Evolutionary conservation across 2,329 filamentous ascomycete species (phyloP), one percentile per base, ranked within the genome.

Genomic region (Pseudocercospora fijiensis): DNA sequence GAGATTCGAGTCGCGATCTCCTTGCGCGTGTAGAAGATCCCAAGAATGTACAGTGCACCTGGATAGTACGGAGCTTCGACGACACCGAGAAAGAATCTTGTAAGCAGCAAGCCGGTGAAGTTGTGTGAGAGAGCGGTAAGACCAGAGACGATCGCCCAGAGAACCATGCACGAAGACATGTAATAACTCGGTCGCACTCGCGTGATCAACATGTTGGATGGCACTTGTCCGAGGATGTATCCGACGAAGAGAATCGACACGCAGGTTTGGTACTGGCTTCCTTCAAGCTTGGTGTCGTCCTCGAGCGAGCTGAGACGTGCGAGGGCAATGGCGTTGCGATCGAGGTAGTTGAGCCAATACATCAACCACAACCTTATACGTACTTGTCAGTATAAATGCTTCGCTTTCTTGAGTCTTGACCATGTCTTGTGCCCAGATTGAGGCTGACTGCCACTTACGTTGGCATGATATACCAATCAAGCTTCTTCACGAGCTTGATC

Each of bases 11-110:
- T 77, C 3, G 88, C 89, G 1, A 91, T 82, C 76, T 92, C 89
- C 45, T 84, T 82, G 71, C 88, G 89, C 47, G 85, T 89, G 77
- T 92, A 92, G 79, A 91, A 92, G 67, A 91, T 84, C 0, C 89
- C 91, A n/a, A 92, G 81, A 28, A 81, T 64, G 70, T 90, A 90
- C 9, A 68, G 51, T 70, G 77, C 63, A 80, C 77, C n/a, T 71
- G 66, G 64, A 33, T 69, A 65, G 58, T 68, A 70, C 26, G 65
- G 62, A 28, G 63, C 65, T 24, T 69, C 67, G 4, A 69, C 63
- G 22, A 67, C 51, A 16, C 65, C 65, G 9, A 69, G 58, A 56
- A 67, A 66, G 51, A 69, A 66, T 22, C 67, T 56, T 30, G 69
- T 69, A 13, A 71, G 61, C 3, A 73, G 62, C 5, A 73, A 63